Evolutionary conservation across 371 early-diverging fungal species (phyloP).

Genomic region (Neoconidiobolus thromboides): DNA sequence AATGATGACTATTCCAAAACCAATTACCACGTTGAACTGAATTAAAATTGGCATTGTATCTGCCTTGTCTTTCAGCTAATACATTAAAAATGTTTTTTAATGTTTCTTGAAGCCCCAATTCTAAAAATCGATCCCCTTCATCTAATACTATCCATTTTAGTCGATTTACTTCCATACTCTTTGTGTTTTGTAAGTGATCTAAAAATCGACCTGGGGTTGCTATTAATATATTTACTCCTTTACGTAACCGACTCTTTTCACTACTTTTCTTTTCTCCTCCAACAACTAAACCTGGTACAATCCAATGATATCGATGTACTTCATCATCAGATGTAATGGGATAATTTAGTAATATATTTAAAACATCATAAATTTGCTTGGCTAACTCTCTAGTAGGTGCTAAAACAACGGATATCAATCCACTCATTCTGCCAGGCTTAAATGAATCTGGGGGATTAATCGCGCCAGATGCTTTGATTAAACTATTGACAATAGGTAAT

Average conservation of each 20-base stretch:
- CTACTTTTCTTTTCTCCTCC: slow-evolving; percentile 86
- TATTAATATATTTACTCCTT: slow-evolving; percentile 83
- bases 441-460: slow-evolving; percentile 7
- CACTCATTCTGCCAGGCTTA: slow-evolving; percentile 26
- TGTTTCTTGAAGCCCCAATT: slow-evolving; percentile 89
- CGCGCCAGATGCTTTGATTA: slow-evolving; percentile 15
- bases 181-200: slow-evolving; percentile 85
- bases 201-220: slow-evolving; percentile 97
- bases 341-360: slow-evolving; percentile 42
- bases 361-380: slow-evolving; percentile 70
- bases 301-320: slow-evolving; percentile 61
- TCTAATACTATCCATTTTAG: slow-evolving; percentile 87
- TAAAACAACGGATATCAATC: slow-evolving; percentile 70
- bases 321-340: slow-evolving; percentile 9
- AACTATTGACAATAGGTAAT: slow-evolving; percentile 52
- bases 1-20: slow-evolving; percentile 10
- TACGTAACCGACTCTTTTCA: slow-evolving; percentile 80
- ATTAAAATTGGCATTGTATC: slow-evolving; percentile 1
- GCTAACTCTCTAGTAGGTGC: slow-evolving; percentile 98
- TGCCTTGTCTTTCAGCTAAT: slow-evolving; percentile 14
- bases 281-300: slow-evolving; percentile 74
- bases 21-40: not conserved
- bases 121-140: slow-evolving; percentile 96
- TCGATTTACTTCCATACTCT: slow-evolving; percentile 46
- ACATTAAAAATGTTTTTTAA: slow-evolving; percentile 59